Percentiles rank a stretch among this genome's conserved stretches.
These are phyloP conservation scores for Calonectria hawksworthii DNA, from an alignment of 2,329 filamentous ascomycete genomes.

Conservation along the genomic window DNA sequence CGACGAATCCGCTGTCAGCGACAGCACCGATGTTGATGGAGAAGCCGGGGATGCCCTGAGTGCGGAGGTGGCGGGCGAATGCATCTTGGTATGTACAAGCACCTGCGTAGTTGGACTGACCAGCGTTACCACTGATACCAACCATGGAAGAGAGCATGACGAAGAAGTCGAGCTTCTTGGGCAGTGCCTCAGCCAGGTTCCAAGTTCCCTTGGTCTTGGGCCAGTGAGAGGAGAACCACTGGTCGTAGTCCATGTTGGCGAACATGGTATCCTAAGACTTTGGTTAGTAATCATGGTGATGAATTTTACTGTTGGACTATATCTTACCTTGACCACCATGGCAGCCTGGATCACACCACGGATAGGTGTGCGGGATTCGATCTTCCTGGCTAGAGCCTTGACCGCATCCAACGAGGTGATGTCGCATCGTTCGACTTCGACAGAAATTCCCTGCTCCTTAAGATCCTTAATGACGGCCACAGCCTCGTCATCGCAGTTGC, in stretches of 20 bases:
- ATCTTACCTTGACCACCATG: slow-evolving; percentile 47
- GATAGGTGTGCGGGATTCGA: slow-evolving; percentile 43
- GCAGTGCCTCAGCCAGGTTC: slow-evolving; percentile 55
- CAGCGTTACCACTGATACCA: slow-evolving; percentile 50
- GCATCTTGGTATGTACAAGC: slow-evolving; percentile 54
- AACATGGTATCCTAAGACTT: slow-evolving; percentile 47
- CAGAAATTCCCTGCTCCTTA: background rate
- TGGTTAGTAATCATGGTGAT: background rate
- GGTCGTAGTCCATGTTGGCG: slow-evolving; percentile 52
- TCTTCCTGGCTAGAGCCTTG: slow-evolving; percentile 3
- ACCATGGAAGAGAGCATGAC: slow-evolving; percentile 54
- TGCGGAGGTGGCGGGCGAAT: slow-evolving; percentile 44
- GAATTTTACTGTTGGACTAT: too few relatives aligned
- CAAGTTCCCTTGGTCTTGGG: slow-evolving; percentile 59
- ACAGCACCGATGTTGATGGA: slow-evolving; percentile 44
- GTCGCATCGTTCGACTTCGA: slow-evolving; percentile 13
- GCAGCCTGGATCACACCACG: slow-evolving; percentile 57
- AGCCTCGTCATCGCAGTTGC: slow-evolving; percentile 15
- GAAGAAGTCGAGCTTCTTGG: slow-evolving; percentile 55
- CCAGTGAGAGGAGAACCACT: slow-evolving; percentile 51
- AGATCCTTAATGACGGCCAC: background rate
- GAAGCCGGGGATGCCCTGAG: slow-evolving; percentile 31
- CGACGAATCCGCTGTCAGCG: slow-evolving; percentile 40
- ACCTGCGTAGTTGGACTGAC: slow-evolving; percentile 49
- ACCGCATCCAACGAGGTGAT: slow-evolving; percentile 1